Evolutionary conservation across 2,329 filamentous ascomycete species (phyloP).

Genomic region (Aspergillus eucalypticola): DNA sequence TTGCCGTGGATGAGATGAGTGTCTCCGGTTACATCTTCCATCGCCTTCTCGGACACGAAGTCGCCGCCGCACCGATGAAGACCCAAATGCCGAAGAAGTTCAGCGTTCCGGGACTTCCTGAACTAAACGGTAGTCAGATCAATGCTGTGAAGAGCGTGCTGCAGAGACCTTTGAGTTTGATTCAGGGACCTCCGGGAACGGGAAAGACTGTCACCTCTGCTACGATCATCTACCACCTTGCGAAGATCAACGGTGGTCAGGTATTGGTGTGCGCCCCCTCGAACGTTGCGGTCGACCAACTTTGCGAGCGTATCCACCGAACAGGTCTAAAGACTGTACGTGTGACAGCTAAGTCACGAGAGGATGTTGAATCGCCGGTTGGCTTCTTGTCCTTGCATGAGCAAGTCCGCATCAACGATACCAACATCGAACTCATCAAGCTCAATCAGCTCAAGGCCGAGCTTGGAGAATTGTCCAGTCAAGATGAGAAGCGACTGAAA

Average conservation of each 20-base stretch:
- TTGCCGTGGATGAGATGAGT: conserved; percentile 96
- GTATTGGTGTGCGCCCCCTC: conserved; percentile 96
- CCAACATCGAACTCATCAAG: conserved; percentile 89
- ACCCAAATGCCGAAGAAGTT: conserved; percentile 95
- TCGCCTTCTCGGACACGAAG: conserved; percentile 90
- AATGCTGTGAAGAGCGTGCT: conserved; percentile 94
- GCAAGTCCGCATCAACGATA: conserved; percentile 96
- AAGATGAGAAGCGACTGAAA: conserved; percentile 98
- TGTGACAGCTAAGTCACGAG: conserved; percentile 96
- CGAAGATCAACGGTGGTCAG: conserved; percentile 91
- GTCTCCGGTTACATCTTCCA: conserved; percentile 99
- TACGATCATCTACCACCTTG: conserved; percentile 96
- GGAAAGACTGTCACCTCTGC: conserved; percentile 98
- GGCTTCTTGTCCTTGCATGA: conserved; percentile 93
- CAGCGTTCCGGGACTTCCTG: conserved; percentile 88
- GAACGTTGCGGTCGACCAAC: conserved; percentile 96
- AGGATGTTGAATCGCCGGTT: conserved; percentile 98
- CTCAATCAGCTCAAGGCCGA: conserved; percentile 91
- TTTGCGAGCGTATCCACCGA: conserved; percentile 93
- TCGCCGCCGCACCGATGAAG: conserved; percentile 92
- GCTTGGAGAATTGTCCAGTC: conserved; percentile 84
- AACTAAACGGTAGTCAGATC: conserved; percentile 93
- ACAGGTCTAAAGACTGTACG: conserved; percentile 96
- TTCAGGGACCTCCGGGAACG: conserved; percentile 94
- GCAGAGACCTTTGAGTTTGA: conserved; percentile 89